These are phyloP conservation scores for Apiospora saccharicola DNA, from an alignment of 2,329 filamentous ascomycete genomes.

Conservation along the genomic window DNA sequence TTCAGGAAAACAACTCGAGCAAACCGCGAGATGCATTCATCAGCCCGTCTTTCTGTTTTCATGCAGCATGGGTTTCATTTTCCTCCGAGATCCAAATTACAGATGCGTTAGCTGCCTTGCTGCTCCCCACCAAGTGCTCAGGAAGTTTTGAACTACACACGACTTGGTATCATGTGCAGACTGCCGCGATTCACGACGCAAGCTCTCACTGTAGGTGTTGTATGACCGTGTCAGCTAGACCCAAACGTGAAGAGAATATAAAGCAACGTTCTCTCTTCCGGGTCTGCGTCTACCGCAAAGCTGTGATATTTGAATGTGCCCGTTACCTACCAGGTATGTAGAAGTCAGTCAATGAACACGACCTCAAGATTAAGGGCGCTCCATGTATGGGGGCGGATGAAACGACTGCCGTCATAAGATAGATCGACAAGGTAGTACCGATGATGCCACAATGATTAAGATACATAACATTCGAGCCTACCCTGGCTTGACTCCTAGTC, in stretches of 20 bases:
- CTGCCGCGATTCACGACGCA: neutral
- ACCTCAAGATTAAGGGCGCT: neutral
- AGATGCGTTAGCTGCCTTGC: neutral
- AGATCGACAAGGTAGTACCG: neutral
- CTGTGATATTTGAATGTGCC: too few species aligned
- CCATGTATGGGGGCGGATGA: neutral
- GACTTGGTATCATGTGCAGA: neutral
- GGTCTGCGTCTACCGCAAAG: neutral
- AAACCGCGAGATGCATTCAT: neutral
- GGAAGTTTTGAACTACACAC: too few species aligned
- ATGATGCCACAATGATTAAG: neutral
- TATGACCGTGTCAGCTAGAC: neutral
- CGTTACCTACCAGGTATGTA: too few species aligned
- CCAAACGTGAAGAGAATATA: neutral
- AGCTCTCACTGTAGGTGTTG: neutral
- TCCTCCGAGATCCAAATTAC: neutral
- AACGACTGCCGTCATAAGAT: neutral
- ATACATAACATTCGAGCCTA: conserved; percentile 4
- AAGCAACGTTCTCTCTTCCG: too few species aligned
- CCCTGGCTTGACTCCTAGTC: neutral
- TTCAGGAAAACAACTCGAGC: neutral
- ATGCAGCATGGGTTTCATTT: neutral
- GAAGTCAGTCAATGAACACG: neutral
- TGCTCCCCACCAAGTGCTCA: neutral
- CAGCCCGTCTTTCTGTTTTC: neutral